Conservation (phyloP, 2,329 filamentous ascomycete genomes). For the Decorospora gaudefroyi region DNA sequence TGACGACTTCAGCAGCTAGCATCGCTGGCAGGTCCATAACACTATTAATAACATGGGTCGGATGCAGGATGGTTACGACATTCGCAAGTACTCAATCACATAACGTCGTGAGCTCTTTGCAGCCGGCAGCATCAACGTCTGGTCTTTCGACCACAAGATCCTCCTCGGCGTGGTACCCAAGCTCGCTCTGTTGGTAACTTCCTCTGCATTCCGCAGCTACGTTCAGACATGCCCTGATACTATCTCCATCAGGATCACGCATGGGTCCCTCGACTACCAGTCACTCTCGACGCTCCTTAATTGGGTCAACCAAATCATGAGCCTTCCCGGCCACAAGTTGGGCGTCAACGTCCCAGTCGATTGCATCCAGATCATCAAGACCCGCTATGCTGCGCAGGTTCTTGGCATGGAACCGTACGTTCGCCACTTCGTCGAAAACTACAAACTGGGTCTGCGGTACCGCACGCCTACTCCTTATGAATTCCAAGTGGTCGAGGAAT, state of each 20-base stretch:
- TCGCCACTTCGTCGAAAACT: background rate
- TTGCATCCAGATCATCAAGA: background rate
- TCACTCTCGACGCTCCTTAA: background rate
- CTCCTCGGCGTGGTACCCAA: background rate
- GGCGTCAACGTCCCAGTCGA: background rate
- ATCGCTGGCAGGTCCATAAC: background rate
- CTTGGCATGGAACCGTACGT: conserved; percentile 8
- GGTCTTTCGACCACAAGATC: background rate
- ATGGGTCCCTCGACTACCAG: background rate
- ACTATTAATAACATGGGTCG: background rate
- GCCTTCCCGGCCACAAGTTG: background rate
- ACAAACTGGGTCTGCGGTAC: background rate
- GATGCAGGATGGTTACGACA: background rate
- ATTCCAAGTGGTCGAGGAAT: background rate
- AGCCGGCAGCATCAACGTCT: background rate
- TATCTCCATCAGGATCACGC: background rate
- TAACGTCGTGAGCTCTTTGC: conserved; percentile 1
- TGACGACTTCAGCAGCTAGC: background rate
- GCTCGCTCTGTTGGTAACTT: conserved; percentile 3
- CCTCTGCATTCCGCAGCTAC: background rate
- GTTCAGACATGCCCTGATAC: background rate
- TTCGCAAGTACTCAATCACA: background rate
- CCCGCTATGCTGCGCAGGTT: conserved; percentile 2
- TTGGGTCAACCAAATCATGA: conserved; percentile 1
- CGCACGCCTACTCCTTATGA: background rate